These are phyloP conservation scores for Dryadomyces sulphureus DNA, from an alignment of 2,329 filamentous ascomycete species.

Conservation along the genomic window DNA sequence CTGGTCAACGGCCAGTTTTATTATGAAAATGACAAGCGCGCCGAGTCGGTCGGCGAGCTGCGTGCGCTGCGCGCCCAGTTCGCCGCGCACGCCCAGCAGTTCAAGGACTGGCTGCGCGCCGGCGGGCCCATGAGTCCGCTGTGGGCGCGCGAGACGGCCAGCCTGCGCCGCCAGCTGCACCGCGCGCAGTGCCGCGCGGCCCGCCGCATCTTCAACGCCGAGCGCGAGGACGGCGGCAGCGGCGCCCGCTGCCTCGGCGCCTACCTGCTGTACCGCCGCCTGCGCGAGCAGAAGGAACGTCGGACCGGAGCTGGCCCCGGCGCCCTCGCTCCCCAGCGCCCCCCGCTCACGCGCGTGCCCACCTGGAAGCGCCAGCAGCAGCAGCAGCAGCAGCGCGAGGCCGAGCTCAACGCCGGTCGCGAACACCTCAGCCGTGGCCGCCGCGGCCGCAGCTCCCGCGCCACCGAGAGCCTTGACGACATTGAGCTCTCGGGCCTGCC, in stretches of 20 bases:
- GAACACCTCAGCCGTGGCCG: slow-evolving; percentile 7
- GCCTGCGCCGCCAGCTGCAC: slow-evolving; percentile 36
- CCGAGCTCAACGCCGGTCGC: slow-evolving; percentile 4
- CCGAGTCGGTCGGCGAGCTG: slow-evolving; percentile 37
- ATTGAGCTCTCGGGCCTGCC: slow-evolving; percentile 6
- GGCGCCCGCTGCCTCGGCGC: slow-evolving; percentile 39
- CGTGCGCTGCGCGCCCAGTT: slow-evolving; percentile 29
- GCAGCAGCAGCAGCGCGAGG: slow-evolving; percentile 8
- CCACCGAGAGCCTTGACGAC: slow-evolving; percentile 1
- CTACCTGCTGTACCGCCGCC: slow-evolving; percentile 35
- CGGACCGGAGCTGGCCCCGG: background rate
- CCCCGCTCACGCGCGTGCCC: slow-evolving; percentile 4
- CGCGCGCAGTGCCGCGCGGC: slow-evolving; percentile 43
- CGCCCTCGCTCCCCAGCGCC: background rate
- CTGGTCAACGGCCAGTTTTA: slow-evolving; percentile 41
- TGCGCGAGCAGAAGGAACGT: slow-evolving; percentile 24
- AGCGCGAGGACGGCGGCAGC: slow-evolving; percentile 23
- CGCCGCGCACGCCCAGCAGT: slow-evolving; percentile 29
- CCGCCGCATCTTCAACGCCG: slow-evolving; percentile 37
- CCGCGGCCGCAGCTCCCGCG: background rate
- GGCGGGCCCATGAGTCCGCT: slow-evolving; percentile 40
- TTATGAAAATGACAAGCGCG: slow-evolving; percentile 39
- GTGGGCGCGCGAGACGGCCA: slow-evolving; percentile 38
- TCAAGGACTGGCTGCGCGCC: slow-evolving; percentile 38
- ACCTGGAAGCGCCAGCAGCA: slow-evolving; percentile 13